These are phyloP conservation scores for Debaryomyces robertsiae DNA, from an alignment of 1,139 yeast genomes.

Conservation along the genomic window DNA sequence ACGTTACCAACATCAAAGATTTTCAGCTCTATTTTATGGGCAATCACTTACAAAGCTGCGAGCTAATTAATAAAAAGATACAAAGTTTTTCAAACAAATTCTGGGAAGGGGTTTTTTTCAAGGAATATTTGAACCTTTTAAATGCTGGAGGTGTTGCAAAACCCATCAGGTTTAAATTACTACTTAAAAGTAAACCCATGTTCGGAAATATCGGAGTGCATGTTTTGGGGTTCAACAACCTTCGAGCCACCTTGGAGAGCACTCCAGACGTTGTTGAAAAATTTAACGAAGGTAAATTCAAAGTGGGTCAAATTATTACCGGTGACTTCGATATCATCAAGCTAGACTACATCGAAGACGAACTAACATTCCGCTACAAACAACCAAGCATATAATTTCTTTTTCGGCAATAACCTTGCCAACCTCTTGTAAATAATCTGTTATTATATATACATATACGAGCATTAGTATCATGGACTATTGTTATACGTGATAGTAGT, in stretches of 20 bases:
- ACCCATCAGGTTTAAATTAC: constrained; percentile 28
- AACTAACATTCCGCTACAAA: constrained; percentile 22
- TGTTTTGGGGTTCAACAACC: constrained; percentile 29
- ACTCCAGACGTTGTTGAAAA: constrained; percentile 23
- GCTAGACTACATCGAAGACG: constrained; percentile 39
- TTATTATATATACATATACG: too few species aligned
- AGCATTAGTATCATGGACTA: too few species aligned
- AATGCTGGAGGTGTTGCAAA: constrained; percentile 18
- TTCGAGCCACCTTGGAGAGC: constrained; percentile 29
- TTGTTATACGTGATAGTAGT: too few species aligned
- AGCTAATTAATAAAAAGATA: constrained; percentile 28
- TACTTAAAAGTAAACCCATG: constrained; percentile 31
- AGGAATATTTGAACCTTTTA: constrained; percentile 26
- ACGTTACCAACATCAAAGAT: constrained; percentile 8
- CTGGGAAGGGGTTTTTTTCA: constrained; percentile 44
- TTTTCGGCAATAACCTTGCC: too few species aligned
- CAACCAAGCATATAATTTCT: background rate
- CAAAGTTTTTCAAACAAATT: constrained; percentile 33
- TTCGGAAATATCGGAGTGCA: constrained; percentile 30
- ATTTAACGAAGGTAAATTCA: constrained; percentile 22
- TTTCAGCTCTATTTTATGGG: constrained; percentile 22
- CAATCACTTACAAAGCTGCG: constrained; percentile 36
- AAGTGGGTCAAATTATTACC: constrained; percentile 27
- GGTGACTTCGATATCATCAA: constrained; percentile 24
- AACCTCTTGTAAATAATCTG: too few species aligned